Percentiles rank a stretch among this genome's conserved stretches.
Evolutionary conservation across 345 rosid species (phyloP).

Genomic region (Salix arbutifolia): DNA sequence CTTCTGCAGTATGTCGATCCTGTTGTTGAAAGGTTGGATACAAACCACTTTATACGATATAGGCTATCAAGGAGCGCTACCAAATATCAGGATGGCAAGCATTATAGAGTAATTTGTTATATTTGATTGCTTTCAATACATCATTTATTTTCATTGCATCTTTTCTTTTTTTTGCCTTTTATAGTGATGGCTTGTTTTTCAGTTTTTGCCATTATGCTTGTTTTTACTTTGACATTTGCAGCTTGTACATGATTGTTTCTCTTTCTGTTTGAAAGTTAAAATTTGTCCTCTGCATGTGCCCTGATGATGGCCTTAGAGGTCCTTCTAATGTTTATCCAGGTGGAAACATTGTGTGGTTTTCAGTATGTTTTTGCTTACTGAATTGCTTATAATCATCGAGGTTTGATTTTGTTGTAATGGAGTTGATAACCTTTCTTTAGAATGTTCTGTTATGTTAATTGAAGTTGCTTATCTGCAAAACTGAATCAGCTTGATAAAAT

Average conservation of each 20-base stretch:
- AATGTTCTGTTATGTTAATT: background rate
- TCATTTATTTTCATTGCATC: background rate
- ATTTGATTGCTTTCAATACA: slow-evolving; percentile 5
- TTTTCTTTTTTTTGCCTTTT: background rate
- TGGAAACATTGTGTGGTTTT: background rate
- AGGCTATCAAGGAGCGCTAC: slow-evolving; percentile 80
- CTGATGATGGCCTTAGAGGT: background rate
- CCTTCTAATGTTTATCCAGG: background rate
- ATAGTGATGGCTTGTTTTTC: background rate
- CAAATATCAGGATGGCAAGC: slow-evolving; percentile 84
- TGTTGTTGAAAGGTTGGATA: slow-evolving; percentile 81
- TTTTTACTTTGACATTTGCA: background rate
- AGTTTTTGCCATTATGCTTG: background rate
- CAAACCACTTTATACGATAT: slow-evolving; percentile 56
- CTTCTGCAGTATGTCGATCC: slow-evolving; percentile 72
- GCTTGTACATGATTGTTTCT: background rate
- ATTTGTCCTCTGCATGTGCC: background rate
- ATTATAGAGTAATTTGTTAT: slow-evolving; percentile 60
- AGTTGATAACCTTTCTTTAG: background rate
- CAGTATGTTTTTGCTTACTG: background rate
- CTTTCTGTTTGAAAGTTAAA: background rate
- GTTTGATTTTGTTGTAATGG: background rate
- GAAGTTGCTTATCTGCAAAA: background rate
- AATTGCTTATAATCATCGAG: background rate
- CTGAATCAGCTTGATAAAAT: background rate